Percentiles rank a stretch among this genome's conserved stretches.
These are phyloP conservation scores for Suhomyces wounanorum DNA, from an alignment of 1,139 yeast genomes.

Conservation along the genomic window DNA sequence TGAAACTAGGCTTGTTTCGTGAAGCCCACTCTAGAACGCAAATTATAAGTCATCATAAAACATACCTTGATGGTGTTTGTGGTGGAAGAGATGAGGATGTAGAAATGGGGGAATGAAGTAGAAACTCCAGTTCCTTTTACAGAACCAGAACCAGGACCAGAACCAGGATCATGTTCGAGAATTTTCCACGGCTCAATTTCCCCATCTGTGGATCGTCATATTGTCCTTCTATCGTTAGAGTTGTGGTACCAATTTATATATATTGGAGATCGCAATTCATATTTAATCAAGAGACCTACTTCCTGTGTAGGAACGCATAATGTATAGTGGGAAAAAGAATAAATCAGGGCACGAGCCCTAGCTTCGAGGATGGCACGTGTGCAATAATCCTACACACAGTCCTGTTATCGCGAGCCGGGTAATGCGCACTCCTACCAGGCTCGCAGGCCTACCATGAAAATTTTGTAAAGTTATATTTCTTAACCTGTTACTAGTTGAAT, in stretches of 20 bases:
- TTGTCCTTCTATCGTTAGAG: too few relatives aligned
- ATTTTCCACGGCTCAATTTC: too few relatives aligned
- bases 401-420: conserved; percentile 8
- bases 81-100: not conserved
- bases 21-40: conserved; percentile 50
- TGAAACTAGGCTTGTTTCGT: conserved; percentile 55
- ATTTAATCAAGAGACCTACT: not conserved
- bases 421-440: conserved; percentile 9
- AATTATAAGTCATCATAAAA: conserved; percentile 50
- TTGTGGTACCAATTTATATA: too few relatives aligned
- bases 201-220: too few relatives aligned
- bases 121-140: too few relatives aligned
- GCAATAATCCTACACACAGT: conserved; percentile 4
- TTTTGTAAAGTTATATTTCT: conserved; percentile 12
- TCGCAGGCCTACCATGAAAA: conserved; percentile 10
- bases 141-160: too few relatives aligned
- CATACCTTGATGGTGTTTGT: conserved; percentile 4
- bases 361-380: not conserved
- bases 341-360: conserved; percentile 12
- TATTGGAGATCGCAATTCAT: too few relatives aligned
- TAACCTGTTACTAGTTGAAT: conserved; percentile 13
- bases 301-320: not conserved
- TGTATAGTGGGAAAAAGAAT: not conserved
- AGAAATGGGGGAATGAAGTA: too few relatives aligned
- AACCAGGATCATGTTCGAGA: too few relatives aligned